phyloP scores from a whole-genome alignment of 345 rosid species.

The Populus nigra region DNA sequence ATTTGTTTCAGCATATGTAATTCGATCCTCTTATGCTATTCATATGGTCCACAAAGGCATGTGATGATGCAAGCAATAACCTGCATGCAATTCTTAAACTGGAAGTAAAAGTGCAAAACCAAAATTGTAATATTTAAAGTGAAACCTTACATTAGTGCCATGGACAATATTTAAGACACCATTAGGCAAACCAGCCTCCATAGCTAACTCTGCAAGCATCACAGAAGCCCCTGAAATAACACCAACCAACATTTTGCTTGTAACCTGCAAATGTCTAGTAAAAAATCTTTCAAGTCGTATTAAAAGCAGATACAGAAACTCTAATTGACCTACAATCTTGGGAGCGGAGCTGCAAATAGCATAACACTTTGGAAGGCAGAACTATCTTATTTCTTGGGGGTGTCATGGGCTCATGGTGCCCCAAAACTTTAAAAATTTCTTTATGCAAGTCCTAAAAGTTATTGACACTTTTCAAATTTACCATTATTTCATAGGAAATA shows the following conservation, averaged over 20 bases:
- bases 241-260: background rate
- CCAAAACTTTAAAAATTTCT: too few relatives aligned
- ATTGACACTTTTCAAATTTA: too few relatives aligned
- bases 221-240: conserved; percentile 42
- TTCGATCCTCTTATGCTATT: too few relatives aligned
- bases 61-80: background rate
- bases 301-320: background rate
- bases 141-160: conserved; percentile 41
- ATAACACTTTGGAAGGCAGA: background rate
- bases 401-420: too few relatives aligned
- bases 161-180: conserved; percentile 55
- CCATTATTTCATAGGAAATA: too few relatives aligned
- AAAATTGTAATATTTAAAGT: background rate
- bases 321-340: too few relatives aligned
- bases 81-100: background rate
- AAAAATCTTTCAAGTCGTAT: background rate
- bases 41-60: background rate
- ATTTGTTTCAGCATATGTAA: too few relatives aligned
- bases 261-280: background rate
- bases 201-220: conserved; percentile 48
- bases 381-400: too few relatives aligned
- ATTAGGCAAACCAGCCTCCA: conserved; percentile 55
- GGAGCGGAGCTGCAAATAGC: background rate
- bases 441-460: too few relatives aligned
- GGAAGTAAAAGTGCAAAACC: conserved; percentile 1